Conservation (phyloP, 768 basidiomycete species). For the Pisolithus microcarpus region DNA sequence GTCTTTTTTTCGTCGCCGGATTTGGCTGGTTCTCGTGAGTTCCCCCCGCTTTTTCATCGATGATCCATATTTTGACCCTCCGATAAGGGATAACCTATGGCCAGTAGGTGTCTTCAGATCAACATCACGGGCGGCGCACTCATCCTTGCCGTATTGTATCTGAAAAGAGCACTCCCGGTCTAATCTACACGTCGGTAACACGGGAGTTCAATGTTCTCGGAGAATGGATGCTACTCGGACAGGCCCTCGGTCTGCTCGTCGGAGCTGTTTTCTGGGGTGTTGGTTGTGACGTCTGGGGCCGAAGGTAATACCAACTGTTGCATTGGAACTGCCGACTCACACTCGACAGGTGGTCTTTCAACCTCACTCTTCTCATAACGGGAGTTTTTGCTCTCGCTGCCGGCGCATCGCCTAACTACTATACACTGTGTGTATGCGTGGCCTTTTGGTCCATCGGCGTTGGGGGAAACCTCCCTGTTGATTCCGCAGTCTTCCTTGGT, state of each 20-base stretch:
- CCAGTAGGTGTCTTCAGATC: conserved; percentile 38
- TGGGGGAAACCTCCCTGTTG: conserved; percentile 69
- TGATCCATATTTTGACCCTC: neutral
- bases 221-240: conserved; percentile 60
- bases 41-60: neutral
- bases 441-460: conserved; percentile 62
- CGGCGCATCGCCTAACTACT: conserved; percentile 49
- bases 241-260: conserved; percentile 64
- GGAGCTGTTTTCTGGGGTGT: conserved; percentile 67
- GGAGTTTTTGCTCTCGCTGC: conserved; percentile 60
- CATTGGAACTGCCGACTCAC: conserved; percentile 5
- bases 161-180: conserved; percentile 50
- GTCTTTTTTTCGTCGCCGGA: conserved; percentile 58
- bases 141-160: neutral
- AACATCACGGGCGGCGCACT: neutral
- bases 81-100: conserved; percentile 60
- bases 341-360: conserved; percentile 51
- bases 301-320: conserved; percentile 34
- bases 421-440: conserved; percentile 44
- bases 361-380: conserved; percentile 61
- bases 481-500: conserved; percentile 72
- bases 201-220: conserved; percentile 59
- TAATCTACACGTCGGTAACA: conserved; percentile 57
- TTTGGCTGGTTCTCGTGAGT: conserved; percentile 74
- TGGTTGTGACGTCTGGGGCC: conserved; percentile 64